Evolutionary conservation across 208 protist genomes (phyloP).

Genomic region (Acanthamoeba royreba): DNA sequence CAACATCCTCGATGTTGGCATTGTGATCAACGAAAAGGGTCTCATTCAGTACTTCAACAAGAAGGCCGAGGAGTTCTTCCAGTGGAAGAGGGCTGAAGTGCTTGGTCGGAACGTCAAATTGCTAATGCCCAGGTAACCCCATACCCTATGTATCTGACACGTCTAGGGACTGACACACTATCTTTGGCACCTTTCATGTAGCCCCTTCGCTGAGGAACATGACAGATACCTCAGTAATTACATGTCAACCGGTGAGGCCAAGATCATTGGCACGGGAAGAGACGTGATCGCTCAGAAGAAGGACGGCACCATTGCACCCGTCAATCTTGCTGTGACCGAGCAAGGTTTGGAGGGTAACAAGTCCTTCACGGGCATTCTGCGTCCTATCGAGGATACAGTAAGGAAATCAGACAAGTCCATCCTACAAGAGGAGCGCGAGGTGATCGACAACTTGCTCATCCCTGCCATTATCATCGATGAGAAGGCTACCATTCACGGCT

Average conservation of each 20-base stretch:
- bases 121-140: slow-evolving; percentile 39
- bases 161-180: neutral
- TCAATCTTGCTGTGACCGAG: slow-evolving; percentile 25
- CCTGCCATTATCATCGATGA: slow-evolving; percentile 47
- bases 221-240: slow-evolving; percentile 4
- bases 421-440: slow-evolving; percentile 31
- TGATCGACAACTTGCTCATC: slow-evolving; percentile 18
- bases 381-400: neutral
- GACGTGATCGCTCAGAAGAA: slow-evolving; percentile 33
- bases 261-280: slow-evolving; percentile 26
- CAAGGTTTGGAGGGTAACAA: neutral
- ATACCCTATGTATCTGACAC: too few relatives aligned
- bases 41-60: slow-evolving; percentile 36
- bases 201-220: slow-evolving; percentile 22
- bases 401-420: slow-evolving; percentile 8
- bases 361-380: slow-evolving; percentile 20
- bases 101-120: slow-evolving; percentile 26
- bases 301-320: slow-evolving; percentile 9
- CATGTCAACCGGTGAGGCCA: slow-evolving; percentile 9
- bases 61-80: slow-evolving; percentile 48
- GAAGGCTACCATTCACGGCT: slow-evolving; percentile 42
- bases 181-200: neutral
- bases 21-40: slow-evolving; percentile 43
- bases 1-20: slow-evolving; percentile 45
- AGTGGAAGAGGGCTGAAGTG: neutral